Evolutionary conservation across 257 asterid species (phyloP).

Genomic region (Nicotiana benthamiana): DNA sequence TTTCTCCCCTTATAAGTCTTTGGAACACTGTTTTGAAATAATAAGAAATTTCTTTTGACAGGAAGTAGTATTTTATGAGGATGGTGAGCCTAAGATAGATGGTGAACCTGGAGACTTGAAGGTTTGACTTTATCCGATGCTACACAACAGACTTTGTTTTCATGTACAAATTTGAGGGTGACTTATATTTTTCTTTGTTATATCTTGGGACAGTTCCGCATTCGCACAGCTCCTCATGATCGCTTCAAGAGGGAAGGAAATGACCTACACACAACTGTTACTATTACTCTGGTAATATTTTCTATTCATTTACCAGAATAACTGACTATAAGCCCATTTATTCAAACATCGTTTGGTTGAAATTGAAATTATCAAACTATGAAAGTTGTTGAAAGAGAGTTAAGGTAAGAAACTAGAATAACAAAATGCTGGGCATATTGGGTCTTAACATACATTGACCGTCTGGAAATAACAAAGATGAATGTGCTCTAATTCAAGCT

Average conservation of each 20-base stretch:
- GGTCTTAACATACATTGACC: not conserved
- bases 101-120: conserved; percentile 95
- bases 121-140: conserved; percentile 38
- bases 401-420: not conserved
- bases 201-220: conserved; percentile 52
- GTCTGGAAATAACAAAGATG: not conserved
- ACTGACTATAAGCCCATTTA: not conserved
- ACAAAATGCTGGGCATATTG: not conserved
- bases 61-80: conserved; percentile 91
- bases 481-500: not conserved
- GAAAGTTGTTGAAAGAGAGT: not conserved
- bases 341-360: not conserved
- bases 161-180: not conserved
- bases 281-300: conserved; percentile 65
- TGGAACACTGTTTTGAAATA: not conserved
- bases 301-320: not conserved
- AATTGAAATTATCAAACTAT: not conserved
- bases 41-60: conserved; percentile 17
- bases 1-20: not conserved
- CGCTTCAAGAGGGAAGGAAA: conserved; percentile 80
- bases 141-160: not conserved
- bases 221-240: conserved; percentile 89
- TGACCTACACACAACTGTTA: conserved; percentile 72
- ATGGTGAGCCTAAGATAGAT: conserved; percentile 88
- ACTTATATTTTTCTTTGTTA: not conserved